A percentile compares a stretch with the other conserved stretches of the same genome.
Evolutionary conservation across 768 basidiomycete species (phyloP).

Genomic region (Coprinopsis marcescibilis): DNA sequence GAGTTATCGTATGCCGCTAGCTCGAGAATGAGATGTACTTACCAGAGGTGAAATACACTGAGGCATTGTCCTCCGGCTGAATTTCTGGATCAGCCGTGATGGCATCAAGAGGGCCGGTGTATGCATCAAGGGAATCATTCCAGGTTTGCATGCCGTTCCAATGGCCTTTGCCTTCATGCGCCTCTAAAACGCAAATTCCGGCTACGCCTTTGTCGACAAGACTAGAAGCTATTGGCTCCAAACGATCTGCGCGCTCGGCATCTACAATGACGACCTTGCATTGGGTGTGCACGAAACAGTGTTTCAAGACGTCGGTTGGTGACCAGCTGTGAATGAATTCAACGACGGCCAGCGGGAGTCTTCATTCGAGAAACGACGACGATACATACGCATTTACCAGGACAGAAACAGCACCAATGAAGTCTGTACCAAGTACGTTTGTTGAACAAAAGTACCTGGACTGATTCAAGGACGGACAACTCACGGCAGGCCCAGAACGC

Average conservation of each 20-base stretch:
- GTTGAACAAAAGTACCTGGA: neutral
- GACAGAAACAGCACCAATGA: conserved; percentile 45
- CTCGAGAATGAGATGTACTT: conserved; percentile 6
- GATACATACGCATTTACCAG: conserved; percentile 39
- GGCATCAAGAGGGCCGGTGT: conserved; percentile 23
- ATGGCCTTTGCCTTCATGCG: conserved; percentile 33
- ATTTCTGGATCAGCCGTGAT: conserved; percentile 29
- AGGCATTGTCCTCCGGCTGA: conserved; percentile 41
- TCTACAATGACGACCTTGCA: conserved; percentile 42
- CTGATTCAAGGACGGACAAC: conserved; percentile 1
- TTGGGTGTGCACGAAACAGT: conserved; percentile 40
- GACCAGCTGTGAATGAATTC: conserved; percentile 33
- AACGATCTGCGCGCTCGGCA: conserved; percentile 35
- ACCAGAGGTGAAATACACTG: conserved; percentile 52
- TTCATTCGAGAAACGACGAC: neutral
- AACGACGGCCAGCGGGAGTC: neutral
- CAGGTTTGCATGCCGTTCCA: conserved; percentile 39
- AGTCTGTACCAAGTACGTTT: conserved; percentile 19
- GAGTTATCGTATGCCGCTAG: conserved; percentile 2
- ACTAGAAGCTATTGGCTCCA: conserved; percentile 23
- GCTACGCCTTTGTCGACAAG: conserved; percentile 26
- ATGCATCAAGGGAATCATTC: conserved; percentile 28
- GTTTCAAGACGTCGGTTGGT: conserved; percentile 33
- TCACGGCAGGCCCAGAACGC: conserved; percentile 45
- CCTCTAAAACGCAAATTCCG: conserved; percentile 38